Conservation (phyloP, 805 yeast genomes). For the Suhomyces sp. region DNA sequence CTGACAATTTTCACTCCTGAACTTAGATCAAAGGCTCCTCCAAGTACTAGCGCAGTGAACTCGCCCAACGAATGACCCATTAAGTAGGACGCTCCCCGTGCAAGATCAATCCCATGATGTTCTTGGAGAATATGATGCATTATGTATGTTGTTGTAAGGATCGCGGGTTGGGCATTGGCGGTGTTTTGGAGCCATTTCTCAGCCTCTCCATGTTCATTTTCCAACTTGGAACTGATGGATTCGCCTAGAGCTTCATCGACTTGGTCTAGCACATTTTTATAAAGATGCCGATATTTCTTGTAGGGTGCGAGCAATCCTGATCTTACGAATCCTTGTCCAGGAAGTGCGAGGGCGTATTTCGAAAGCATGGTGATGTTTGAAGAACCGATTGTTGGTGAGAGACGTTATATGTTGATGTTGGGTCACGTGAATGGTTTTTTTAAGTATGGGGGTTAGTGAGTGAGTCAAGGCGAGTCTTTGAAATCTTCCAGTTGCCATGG, state of each 20-base stretch:
- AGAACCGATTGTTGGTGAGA: no score
- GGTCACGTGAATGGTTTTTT: no score
- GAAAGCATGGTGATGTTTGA: neutral
- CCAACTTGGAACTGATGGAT: conserved; percentile 15
- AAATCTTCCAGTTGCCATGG: no score
- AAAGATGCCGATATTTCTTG: conserved; percentile 8
- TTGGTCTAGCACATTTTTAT: conserved; percentile 13
- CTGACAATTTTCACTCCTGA: conserved; percentile 44
- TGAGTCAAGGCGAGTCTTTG: no score
- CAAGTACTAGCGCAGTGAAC: conserved; percentile 41
- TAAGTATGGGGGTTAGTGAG: no score
- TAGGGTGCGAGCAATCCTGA: conserved; percentile 23
- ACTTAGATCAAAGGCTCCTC: conserved; percentile 33
- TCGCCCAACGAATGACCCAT: conserved; percentile 56
- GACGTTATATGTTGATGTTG: no score
- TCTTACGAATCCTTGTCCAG: conserved; percentile 34
- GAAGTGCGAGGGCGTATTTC: conserved; percentile 31
- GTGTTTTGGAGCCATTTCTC: conserved; percentile 31
- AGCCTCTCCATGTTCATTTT: conserved; percentile 4
- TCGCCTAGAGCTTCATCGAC: conserved; percentile 23
- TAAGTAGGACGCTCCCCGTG: conserved; percentile 18
- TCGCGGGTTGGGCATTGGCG: conserved; percentile 54
- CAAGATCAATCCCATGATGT: conserved; percentile 17
- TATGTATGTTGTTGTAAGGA: conserved; percentile 42
- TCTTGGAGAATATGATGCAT: conserved; percentile 22